These are phyloP conservation scores for Beauveria brongniartii DNA, from an alignment of 2,329 filamentous ascomycete species.

Conservation along the genomic window DNA sequence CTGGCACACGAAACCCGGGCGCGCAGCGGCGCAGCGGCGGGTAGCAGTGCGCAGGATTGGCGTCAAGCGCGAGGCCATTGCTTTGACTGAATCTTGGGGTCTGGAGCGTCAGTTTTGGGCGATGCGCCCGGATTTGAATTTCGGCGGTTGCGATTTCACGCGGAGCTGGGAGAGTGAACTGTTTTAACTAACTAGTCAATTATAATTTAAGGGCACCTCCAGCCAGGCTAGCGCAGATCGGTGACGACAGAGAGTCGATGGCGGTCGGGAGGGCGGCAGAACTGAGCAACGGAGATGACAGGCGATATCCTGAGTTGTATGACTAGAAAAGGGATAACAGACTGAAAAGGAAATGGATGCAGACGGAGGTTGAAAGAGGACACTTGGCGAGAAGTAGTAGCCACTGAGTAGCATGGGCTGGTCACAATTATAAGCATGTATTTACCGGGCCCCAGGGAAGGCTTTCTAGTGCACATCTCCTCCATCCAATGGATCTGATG, in stretches of 20 bases:
- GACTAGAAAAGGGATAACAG: background rate
- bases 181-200: no score
- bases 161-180: background rate
- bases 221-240: background rate
- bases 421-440: background rate
- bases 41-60: constrained; percentile 22
- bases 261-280: background rate
- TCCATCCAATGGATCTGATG: background rate
- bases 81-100: background rate
- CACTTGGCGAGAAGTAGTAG: no score
- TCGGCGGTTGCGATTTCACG: background rate
- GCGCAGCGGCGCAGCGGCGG: constrained; percentile 18
- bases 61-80: constrained; percentile 18
- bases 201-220: background rate
- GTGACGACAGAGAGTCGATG: background rate
- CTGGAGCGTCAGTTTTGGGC: background rate
- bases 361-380: no score
- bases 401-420: background rate
- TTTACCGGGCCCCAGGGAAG: background rate
- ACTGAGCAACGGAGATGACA: no score
- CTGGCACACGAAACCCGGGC: constrained; percentile 13
- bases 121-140: constrained; percentile 1
- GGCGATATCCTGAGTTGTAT: background rate
- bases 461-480: background rate
- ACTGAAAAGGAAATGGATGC: constrained; percentile 4